Percentiles rank a stretch among this genome's conserved stretches.
phyloP scores from a whole-genome alignment of 1,284 basidiomycete genomes.

The Sanguinoderma infundibulare region DNA sequence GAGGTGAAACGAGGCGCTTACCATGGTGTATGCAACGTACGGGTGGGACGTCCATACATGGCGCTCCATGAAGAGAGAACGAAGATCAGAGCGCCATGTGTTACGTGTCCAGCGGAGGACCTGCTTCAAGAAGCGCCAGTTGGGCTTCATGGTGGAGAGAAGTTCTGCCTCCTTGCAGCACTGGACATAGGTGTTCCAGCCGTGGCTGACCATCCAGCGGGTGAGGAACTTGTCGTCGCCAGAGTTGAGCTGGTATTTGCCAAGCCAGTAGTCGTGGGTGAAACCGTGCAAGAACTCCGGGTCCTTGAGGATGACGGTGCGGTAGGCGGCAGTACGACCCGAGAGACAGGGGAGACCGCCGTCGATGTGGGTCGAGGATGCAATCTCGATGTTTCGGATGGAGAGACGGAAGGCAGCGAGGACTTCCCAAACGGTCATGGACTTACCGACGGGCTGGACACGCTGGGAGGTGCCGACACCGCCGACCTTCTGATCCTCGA shows the following conservation, averaged over 20 bases:
- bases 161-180: slow-evolving; percentile 90
- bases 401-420: slow-evolving; percentile 90
- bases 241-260: slow-evolving; percentile 91
- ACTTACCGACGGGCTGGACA: slow-evolving; percentile 77
- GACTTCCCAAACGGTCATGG: slow-evolving; percentile 93
- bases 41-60: slow-evolving; percentile 89
- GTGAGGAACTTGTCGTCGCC: slow-evolving; percentile 95
- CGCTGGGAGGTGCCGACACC: slow-evolving; percentile 91
- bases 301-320: slow-evolving; percentile 92
- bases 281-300: slow-evolving; percentile 91
- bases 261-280: slow-evolving; percentile 92
- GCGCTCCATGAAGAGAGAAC: slow-evolving; percentile 87
- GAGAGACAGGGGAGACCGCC: slow-evolving; percentile 91
- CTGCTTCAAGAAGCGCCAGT: slow-evolving; percentile 94
- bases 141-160: slow-evolving; percentile 93
- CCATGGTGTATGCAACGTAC: slow-evolving; percentile 92
- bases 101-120: slow-evolving; percentile 92
- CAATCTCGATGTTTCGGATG: slow-evolving; percentile 92
- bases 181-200: slow-evolving; percentile 93
- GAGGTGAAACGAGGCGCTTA: slow-evolving; percentile 34
- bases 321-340: slow-evolving; percentile 89
- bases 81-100: slow-evolving; percentile 89
- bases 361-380: slow-evolving; percentile 88
- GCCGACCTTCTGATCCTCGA: slow-evolving; percentile 92
- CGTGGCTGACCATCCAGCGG: slow-evolving; percentile 95